phyloP scores from a whole-genome alignment of 495 filamentous ascomycete species.

The Podospora comata region DNA sequence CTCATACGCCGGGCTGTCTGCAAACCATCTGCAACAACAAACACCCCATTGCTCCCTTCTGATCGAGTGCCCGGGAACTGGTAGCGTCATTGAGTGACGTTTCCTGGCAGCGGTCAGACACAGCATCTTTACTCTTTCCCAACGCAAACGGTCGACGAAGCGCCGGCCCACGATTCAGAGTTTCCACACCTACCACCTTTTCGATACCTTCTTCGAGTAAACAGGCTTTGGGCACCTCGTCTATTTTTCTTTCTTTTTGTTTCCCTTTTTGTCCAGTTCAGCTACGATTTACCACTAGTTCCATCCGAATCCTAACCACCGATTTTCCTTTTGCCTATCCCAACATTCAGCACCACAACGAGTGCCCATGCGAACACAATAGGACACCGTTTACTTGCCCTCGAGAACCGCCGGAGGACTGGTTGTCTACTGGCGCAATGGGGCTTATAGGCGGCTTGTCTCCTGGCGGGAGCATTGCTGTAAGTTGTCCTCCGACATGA shows the following conservation, averaged over 20 bases:
- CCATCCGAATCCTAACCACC: neutral
- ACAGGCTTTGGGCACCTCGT: neutral
- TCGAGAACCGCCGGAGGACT: constrained; percentile 31
- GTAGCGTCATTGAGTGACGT: constrained; percentile 10
- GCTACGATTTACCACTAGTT: neutral
- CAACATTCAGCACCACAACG: constrained; percentile 4
- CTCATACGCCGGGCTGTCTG: neutral
- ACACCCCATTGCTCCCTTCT: neutral
- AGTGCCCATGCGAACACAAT: constrained; percentile 27
- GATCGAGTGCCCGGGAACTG: neutral
- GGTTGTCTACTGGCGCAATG: constrained; percentile 46
- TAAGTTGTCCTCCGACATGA: constrained; percentile 43
- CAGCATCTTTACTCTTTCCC: neutral
- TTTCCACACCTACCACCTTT: constrained; percentile 4
- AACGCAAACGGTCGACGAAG: constrained; percentile 5
- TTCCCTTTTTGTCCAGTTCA: neutral
- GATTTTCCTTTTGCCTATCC: neutral
- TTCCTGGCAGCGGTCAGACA: neutral
- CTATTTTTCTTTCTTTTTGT: neutral
- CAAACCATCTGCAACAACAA: neutral
- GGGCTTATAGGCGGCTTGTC: constrained; percentile 79
- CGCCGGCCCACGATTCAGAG: neutral
- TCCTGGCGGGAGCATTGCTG: constrained; percentile 80
- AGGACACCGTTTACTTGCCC: constrained; percentile 19
- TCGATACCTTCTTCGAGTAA: neutral